These are phyloP conservation scores for Iris pallida DNA, from an alignment of 116 monocot species.

Conservation along the genomic window DNA sequence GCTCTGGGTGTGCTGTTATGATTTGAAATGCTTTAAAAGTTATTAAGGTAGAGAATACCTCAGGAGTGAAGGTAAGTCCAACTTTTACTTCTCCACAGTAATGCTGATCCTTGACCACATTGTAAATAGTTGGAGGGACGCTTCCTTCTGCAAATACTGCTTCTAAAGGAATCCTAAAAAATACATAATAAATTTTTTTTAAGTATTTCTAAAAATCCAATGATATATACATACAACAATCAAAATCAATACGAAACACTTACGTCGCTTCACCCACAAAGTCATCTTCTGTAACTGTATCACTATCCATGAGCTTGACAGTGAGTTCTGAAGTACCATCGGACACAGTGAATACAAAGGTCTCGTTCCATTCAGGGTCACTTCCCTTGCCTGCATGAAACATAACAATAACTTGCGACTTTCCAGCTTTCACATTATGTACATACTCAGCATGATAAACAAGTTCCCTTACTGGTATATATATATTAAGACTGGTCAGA, in stretches of 20 bases:
- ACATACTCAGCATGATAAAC: too few relatives aligned
- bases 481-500: too few relatives aligned
- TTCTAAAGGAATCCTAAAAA: slow-evolving; percentile 29
- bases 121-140: slow-evolving; percentile 62
- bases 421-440: too few relatives aligned
- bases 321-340: slow-evolving; percentile 19
- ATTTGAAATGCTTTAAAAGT: too few relatives aligned
- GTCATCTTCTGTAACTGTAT: slow-evolving; percentile 32
- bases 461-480: too few relatives aligned
- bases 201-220: too few relatives aligned
- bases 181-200: slow-evolving; percentile 3
- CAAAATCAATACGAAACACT: slow-evolving; percentile 5
- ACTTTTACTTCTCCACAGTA: slow-evolving; percentile 78
- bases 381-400: slow-evolving; percentile 32
- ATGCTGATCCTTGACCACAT: slow-evolving; percentile 71
- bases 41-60: slow-evolving; percentile 30
- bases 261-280: slow-evolving; percentile 50
- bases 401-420: too few relatives aligned
- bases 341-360: slow-evolving; percentile 41
- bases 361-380: slow-evolving; percentile 61
- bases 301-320: slow-evolving; percentile 53
- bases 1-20: too few relatives aligned
- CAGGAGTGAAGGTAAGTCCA: slow-evolving; percentile 58
- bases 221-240: neutral
- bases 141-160: slow-evolving; percentile 55